These are phyloP conservation scores for Petunia secreta DNA, from an alignment of 257 asterid species.

Conservation along the genomic window DNA sequence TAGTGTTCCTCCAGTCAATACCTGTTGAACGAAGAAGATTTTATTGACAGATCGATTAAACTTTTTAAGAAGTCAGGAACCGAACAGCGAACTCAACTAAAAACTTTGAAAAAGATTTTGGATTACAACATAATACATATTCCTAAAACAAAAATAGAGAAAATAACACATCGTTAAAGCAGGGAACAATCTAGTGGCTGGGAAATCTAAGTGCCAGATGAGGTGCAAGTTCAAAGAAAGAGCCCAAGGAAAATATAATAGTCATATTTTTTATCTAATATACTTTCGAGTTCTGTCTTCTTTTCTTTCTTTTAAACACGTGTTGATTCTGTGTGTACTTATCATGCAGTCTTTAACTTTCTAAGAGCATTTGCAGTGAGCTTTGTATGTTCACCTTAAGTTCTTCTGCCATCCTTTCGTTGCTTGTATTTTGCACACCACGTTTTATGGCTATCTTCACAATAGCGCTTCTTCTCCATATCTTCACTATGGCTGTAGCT, in stretches of 20 bases:
- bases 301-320: neutral
- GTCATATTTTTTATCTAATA: neutral
- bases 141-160: slow-evolving; percentile 1
- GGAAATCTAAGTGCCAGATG: slow-evolving; percentile 1
- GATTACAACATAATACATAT: slow-evolving; percentile 3
- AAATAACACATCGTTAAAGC: neutral
- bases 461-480: slow-evolving; percentile 81
- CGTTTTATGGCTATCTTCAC: slow-evolving; percentile 93
- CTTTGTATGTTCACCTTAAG: slow-evolving; percentile 63
- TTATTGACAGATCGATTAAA: neutral
- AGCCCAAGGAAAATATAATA: neutral
- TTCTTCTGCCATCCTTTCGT: slow-evolving; percentile 94
- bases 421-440: slow-evolving; percentile 77
- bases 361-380: neutral
- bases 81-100: slow-evolving; percentile 15
- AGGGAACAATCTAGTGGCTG: neutral
- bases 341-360: slow-evolving; percentile 3
- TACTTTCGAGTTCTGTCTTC: neutral
- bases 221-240: slow-evolving; percentile 16
- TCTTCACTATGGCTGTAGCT: slow-evolving; percentile 83
- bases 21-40: slow-evolving; percentile 46
- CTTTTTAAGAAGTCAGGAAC: neutral
- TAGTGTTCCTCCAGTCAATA: slow-evolving; percentile 89
- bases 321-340: neutral
- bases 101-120: neutral